Evolutionary conservation across 1,284 basidiomycete genomes (phyloP).

Genomic region (Cryptococcus sp.): DNA sequence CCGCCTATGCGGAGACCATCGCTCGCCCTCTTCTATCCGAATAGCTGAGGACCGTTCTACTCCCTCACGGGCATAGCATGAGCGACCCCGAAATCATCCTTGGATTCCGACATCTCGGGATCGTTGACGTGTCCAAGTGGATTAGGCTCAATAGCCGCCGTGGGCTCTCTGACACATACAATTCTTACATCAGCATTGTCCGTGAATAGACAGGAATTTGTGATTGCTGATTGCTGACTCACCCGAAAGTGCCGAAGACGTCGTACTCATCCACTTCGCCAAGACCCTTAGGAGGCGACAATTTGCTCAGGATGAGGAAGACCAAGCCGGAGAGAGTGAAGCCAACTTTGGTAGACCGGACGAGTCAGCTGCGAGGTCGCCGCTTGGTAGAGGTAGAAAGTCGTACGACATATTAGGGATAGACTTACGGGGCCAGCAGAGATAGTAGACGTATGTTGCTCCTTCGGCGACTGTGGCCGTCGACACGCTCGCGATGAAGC

Average conservation of each 20-base stretch:
- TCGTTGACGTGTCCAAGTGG: no score
- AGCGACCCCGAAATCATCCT: no score
- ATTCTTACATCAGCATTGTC: no score
- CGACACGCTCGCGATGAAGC: constrained; percentile 44
- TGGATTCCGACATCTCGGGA: no score
- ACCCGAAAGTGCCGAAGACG: constrained; percentile 41
- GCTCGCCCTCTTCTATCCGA: no score
- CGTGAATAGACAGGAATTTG: no score
- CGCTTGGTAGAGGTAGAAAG: background rate
- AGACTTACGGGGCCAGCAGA: constrained; percentile 41
- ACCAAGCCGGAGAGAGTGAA: constrained; percentile 42
- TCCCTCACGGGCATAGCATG: no score
- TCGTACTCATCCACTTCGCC: constrained; percentile 45
- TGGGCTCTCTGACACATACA: no score
- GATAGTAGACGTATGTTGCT: constrained; percentile 43
- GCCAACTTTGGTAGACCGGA: constrained; percentile 25
- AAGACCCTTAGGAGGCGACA: constrained; percentile 30
- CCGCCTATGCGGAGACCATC: no score
- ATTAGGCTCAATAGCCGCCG: no score
- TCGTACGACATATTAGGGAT: background rate
- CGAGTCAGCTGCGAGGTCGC: no score
- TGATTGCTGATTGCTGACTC: background rate
- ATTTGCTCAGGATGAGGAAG: constrained; percentile 40
- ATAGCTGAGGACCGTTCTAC: no score
- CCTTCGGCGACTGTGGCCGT: constrained; percentile 36